Percentiles rank a stretch among this genome's conserved stretches.
Evolutionary conservation across 768 basidiomycete species (phyloP).

Genomic region (Lactarius pseudohatsudake): DNA sequence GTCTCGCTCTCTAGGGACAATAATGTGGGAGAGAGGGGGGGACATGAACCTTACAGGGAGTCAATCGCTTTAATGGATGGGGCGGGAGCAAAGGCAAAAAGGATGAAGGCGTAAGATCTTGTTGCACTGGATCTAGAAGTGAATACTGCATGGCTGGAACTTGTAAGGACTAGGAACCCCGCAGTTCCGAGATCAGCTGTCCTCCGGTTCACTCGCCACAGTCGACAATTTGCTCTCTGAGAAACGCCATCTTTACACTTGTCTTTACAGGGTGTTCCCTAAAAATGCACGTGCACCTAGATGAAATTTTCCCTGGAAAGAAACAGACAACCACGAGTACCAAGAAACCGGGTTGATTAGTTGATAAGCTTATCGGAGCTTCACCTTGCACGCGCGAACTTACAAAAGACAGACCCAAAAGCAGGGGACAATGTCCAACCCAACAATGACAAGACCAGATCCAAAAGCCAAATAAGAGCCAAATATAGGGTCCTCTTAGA

Average conservation of each 20-base stretch:
- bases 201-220: conserved; percentile 10
- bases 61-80: conserved; percentile 19
- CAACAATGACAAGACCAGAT: background rate
- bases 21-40: conserved; percentile 7
- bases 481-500: conserved; percentile 12
- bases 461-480: conserved; percentile 16
- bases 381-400: background rate
- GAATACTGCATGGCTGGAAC: conserved; percentile 10
- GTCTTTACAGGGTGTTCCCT: background rate
- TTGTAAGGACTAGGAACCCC: conserved; percentile 13
- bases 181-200: conserved; percentile 27
- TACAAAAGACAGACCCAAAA: background rate
- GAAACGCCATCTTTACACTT: background rate
- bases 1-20: conserved; percentile 7
- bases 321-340: background rate
- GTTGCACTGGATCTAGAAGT: conserved; percentile 17
- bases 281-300: background rate
- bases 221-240: background rate
- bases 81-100: conserved; percentile 22
- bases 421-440: background rate
- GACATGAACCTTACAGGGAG: conserved; percentile 7
- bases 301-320: background rate
- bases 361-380: conserved; percentile 9
- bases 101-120: conserved; percentile 19
- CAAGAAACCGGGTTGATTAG: background rate